Evolutionary conservation across 1,284 basidiomycete genomes (phyloP).

Genomic region (Veloporphyrellus conicus): DNA sequence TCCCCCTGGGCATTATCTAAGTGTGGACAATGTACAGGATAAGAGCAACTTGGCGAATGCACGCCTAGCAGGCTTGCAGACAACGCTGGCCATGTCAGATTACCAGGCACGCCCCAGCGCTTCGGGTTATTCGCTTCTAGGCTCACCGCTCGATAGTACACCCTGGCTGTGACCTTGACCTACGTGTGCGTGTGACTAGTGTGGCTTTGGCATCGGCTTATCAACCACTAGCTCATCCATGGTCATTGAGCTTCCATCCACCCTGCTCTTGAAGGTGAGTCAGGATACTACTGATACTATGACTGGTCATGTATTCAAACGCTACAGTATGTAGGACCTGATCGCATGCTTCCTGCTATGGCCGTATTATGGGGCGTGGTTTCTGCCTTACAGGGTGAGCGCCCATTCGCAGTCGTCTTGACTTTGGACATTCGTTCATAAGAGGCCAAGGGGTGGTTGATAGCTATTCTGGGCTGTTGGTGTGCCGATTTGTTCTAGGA

Average conservation of each 20-base stretch:
- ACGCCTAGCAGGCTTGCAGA: conserved; percentile 54
- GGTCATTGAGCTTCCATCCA: conserved; percentile 53
- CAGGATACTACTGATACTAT: background rate
- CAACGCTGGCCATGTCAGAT: conserved; percentile 47
- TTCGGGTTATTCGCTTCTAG: background rate
- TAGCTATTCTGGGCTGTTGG: conserved; percentile 51
- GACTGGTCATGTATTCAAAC: background rate
- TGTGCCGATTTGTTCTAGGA: conserved; percentile 63
- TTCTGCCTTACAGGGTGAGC: conserved; percentile 49
- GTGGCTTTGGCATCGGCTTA: background rate
- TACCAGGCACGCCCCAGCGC: conserved; percentile 33
- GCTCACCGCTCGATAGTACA: conserved; percentile 34
- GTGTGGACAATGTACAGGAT: conserved; percentile 14
- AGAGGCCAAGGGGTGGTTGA: conserved; percentile 45
- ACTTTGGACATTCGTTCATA: conserved; percentile 5
- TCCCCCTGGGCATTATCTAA: background rate
- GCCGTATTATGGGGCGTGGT: conserved; percentile 57
- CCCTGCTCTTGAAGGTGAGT: conserved; percentile 50
- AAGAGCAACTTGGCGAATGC: conserved; percentile 57
- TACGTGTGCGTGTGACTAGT: conserved; percentile 37
- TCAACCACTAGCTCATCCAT: conserved; percentile 48
- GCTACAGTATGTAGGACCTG: conserved; percentile 51
- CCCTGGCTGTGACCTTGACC: conserved; percentile 50
- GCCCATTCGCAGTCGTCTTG: background rate
- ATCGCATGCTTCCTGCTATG: conserved; percentile 53